Conservation (phyloP, 2,329 filamentous ascomycete genomes). For the Eurotiales sp. region DNA sequence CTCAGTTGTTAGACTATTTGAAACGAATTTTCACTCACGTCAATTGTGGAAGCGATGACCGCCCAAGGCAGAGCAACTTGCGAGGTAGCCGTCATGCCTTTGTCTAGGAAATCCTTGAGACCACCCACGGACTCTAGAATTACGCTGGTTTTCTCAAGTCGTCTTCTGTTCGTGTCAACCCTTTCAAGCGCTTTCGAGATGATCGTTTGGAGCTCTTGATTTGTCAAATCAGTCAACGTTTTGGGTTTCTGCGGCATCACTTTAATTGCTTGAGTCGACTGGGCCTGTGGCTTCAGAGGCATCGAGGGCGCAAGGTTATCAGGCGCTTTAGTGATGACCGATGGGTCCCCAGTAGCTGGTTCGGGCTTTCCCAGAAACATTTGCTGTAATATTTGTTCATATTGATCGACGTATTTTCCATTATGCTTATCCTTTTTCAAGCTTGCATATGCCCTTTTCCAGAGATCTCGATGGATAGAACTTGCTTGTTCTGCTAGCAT, state of each 20-base stretch:
- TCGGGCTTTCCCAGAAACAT: neutral
- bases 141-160: neutral
- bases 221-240: too few relatives aligned
- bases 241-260: too few relatives aligned
- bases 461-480: neutral
- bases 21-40: neutral
- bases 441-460: neutral
- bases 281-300: too few relatives aligned
- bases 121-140: neutral
- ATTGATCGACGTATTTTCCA: neutral
- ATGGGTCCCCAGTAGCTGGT: too few relatives aligned
- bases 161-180: neutral
- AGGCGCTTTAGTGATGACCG: too few relatives aligned
- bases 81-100: neutral
- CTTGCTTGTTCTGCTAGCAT: too few relatives aligned
- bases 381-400: neutral
- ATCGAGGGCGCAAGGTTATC: too few relatives aligned
- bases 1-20: neutral
- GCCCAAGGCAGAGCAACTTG: neutral
- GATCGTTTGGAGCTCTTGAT: neutral
- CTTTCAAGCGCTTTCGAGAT: neutral
- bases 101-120: neutral
- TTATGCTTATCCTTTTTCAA: neutral
- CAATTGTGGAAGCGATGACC: neutral
- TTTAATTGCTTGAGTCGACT: too few relatives aligned